phyloP scores from a whole-genome alignment of 192 early-diverging fungal genomes.

The Dissophora globulifera region DNA sequence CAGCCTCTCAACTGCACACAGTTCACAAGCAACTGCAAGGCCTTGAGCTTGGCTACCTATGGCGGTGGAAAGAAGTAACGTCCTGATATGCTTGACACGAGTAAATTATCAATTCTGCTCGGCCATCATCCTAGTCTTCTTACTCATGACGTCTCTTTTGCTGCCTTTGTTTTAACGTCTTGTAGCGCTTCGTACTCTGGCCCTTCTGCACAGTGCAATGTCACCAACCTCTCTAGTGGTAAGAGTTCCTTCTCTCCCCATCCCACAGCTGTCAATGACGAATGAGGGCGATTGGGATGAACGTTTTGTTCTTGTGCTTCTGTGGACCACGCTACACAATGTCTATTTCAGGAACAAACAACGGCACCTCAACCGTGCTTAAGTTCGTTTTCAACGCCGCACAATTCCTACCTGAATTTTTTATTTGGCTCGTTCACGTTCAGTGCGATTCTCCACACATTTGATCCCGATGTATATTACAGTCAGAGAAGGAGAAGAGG shows the following conservation, averaged over 20 bases:
- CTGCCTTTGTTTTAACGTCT: neutral
- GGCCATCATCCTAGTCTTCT: too few species aligned
- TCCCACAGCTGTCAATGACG: neutral
- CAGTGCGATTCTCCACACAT: too few species aligned
- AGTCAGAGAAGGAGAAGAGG: too few species aligned
- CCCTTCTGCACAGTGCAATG: conserved; percentile 24
- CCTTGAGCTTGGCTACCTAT: neutral
- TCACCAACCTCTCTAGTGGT: conserved; percentile 28
- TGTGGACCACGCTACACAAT: too few species aligned
- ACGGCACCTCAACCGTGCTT: too few species aligned
- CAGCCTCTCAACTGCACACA: conserved; percentile 45
- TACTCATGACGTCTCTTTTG: neutral
- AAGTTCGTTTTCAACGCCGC: too few species aligned
- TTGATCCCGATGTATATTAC: too few species aligned
- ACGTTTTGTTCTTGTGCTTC: neutral
- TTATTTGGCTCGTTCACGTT: too few species aligned
- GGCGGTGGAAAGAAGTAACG: conserved; percentile 25
- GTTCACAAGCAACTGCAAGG: conserved; percentile 8
- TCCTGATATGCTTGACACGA: too few species aligned
- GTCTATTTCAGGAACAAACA: conserved; percentile 13
- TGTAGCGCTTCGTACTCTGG: neutral
- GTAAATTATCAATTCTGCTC: too few species aligned
- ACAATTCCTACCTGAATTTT: too few species aligned
- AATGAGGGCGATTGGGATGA: neutral
- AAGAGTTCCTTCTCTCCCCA: conserved; percentile 15